phyloP scores from a whole-genome alignment of 2,329 filamentous ascomycete species.

The Phialophora verrucosa region DNA sequence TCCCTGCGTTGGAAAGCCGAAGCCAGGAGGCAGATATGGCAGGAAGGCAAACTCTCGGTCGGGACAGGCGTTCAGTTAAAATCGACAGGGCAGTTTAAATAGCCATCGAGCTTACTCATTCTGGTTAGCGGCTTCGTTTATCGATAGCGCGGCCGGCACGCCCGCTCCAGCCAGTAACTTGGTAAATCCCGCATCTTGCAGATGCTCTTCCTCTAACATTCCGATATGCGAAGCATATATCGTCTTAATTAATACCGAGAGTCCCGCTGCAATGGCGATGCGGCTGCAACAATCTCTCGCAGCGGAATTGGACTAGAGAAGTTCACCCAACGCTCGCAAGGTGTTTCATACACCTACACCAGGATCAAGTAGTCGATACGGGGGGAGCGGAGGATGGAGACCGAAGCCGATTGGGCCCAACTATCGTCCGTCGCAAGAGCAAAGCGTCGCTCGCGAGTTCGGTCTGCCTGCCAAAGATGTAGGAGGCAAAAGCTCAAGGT shows the following conservation, averaged over 20 bases:
- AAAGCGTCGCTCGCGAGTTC: slow-evolving; percentile 71
- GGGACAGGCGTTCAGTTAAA: neutral
- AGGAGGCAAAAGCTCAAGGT: slow-evolving; percentile 43
- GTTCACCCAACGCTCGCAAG: neutral
- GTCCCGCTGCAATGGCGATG: neutral
- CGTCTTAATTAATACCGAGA: neutral
- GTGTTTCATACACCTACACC: neutral
- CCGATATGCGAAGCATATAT: neutral
- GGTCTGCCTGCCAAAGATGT: slow-evolving; percentile 41
- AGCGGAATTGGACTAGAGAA: neutral
- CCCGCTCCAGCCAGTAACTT: neutral
- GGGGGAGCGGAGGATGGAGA: slow-evolving; percentile 17
- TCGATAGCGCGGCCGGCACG: neutral
- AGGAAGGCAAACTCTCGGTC: neutral
- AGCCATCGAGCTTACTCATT: neutral
- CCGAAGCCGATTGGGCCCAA: slow-evolving; percentile 44
- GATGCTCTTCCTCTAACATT: neutral
- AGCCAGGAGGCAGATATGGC: neutral
- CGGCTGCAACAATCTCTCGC: neutral
- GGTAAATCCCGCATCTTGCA: neutral
- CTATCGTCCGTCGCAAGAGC: slow-evolving; percentile 74
- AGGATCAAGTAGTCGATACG: neutral
- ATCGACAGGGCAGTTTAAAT: neutral
- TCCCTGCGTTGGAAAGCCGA: neutral
- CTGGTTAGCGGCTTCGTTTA: neutral